Base-by-base conservation (phyloP, 2,329 filamentous ascomycete genomes). In the Samsoniella hepiali region DNA sequence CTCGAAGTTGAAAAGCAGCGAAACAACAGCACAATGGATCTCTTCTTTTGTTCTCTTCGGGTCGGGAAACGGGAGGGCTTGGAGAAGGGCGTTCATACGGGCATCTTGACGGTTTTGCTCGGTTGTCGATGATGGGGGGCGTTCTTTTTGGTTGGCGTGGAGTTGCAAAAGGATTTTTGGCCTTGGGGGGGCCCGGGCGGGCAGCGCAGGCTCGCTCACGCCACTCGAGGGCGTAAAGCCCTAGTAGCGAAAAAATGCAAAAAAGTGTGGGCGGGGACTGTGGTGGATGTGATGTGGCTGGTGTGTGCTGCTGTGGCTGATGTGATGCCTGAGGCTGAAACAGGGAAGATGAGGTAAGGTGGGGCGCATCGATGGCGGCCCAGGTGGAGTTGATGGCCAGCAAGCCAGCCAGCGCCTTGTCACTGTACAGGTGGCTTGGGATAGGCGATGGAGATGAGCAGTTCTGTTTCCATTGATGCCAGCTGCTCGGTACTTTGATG, bases 31-130 rank as follows among this genome's bases (percentile, higher is more conserved):
- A 40, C 54, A 45, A 44, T 38, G 34, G 27, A 60, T 22, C 27
- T 62, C 40, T 13, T 40, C 27, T 42, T 9, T 10, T 9, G 4
- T 17, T 47, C 4, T 47, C 15, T 60, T 45, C 7, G 29, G 38
- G 7, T 63, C 34, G 17, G 5, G 22, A 11, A 36, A 45, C 10
- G 31, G 15, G 17, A 34, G 65, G 36, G 22, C 42, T 45, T 47
- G 56, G 36, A 60, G 31, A 61, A 59, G 62, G 57, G 63, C 61
- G 54, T 58, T 65, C 76, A 68, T 78, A 78, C 76, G 73, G 76
- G 74, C 76, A 78, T 78, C 70, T 74, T 78, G 75, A 67, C 69
- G 72, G 73, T 69, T 50, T 71, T 69, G 44, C 40, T 74, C 72
- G 69, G 64, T 72, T 72, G 70, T 63, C 62, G 65, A 65, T 75